phyloP scores from a whole-genome alignment of 2,329 filamentous ascomycete genomes.

The Claviceps fusiformis region DNA sequence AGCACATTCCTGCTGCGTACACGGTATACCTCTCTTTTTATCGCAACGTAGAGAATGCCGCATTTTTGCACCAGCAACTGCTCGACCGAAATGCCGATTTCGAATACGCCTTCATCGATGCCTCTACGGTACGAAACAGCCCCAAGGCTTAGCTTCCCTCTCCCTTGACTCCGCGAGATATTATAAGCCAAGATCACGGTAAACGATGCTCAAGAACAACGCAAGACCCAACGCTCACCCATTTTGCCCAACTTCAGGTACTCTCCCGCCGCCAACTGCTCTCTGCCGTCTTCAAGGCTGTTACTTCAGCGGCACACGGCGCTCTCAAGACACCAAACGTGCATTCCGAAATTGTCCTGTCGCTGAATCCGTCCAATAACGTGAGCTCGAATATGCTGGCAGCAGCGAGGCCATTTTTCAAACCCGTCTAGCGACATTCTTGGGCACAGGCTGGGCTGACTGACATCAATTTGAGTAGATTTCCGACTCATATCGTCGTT shows the following conservation, averaged over 20 bases:
- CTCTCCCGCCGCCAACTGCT: constrained; percentile 60
- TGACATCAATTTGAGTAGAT: constrained; percentile 46
- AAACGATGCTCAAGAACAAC: not conserved
- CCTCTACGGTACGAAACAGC: constrained; percentile 54
- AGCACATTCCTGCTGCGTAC: constrained; percentile 58
- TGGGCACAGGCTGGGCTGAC: no score
- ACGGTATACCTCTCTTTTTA: constrained; percentile 65
- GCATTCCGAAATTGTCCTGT: constrained; percentile 77
- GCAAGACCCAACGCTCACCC: not conserved
- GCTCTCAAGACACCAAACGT: constrained; percentile 69
- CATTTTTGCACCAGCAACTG: constrained; percentile 69
- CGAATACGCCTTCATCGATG: constrained; percentile 90
- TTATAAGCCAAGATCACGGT: not conserved
- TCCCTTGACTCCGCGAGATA: no score
- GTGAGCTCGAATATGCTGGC: constrained; percentile 25
- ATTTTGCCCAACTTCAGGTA: constrained; percentile 32
- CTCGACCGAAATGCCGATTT: constrained; percentile 73
- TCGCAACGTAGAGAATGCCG: constrained; percentile 60
- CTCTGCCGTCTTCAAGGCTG: constrained; percentile 63
- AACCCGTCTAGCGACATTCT: not conserved
- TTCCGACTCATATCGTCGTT: constrained; percentile 77
- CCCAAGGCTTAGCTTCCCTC: no score
- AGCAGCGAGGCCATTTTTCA: not conserved
- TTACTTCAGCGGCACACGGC: constrained; percentile 47
- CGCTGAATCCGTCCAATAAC: constrained; percentile 71